Evolutionary conservation across 2,329 filamentous ascomycete species (phyloP).

Genomic region (Cadophora sp.): DNA sequence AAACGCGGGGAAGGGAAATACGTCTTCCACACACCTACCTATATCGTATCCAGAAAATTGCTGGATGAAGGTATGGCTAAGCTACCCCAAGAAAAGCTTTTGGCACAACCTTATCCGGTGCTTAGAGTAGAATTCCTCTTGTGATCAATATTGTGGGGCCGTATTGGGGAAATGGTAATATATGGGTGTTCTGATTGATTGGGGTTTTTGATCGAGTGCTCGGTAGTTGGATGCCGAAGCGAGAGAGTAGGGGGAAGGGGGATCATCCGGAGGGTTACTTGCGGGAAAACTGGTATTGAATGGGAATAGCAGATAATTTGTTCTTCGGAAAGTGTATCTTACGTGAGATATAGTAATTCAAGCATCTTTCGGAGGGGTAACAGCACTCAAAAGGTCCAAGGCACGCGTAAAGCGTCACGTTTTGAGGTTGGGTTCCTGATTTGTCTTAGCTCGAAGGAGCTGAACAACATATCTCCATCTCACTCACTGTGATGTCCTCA

Average conservation of each 20-base stretch:
- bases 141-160: constrained; percentile 7
- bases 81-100: not conserved
- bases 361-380: not conserved
- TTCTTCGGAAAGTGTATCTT: not conserved
- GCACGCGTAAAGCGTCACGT: not conserved
- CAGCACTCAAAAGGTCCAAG: not conserved
- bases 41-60: not conserved
- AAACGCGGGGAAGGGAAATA: constrained; percentile 3
- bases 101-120: constrained; percentile 2
- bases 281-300: not conserved
- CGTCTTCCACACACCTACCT: not conserved
- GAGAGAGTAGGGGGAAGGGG: not conserved
- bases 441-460: not conserved
- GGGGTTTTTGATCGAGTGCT: not conserved
- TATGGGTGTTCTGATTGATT: constrained; percentile 10
- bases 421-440: constrained; percentile 1
- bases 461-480: not conserved
- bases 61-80: constrained; percentile 2
- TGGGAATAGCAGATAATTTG: not conserved
- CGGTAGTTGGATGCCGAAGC: constrained; percentile 9
- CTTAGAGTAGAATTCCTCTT: not conserved
- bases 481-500: not conserved
- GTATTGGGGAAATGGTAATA: not conserved
- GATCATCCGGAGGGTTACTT: not conserved
- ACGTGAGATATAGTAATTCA: not conserved